These are phyloP conservation scores for Mallotus repandus DNA, from an alignment of 441 rosid genomes.

Conservation along the genomic window DNA sequence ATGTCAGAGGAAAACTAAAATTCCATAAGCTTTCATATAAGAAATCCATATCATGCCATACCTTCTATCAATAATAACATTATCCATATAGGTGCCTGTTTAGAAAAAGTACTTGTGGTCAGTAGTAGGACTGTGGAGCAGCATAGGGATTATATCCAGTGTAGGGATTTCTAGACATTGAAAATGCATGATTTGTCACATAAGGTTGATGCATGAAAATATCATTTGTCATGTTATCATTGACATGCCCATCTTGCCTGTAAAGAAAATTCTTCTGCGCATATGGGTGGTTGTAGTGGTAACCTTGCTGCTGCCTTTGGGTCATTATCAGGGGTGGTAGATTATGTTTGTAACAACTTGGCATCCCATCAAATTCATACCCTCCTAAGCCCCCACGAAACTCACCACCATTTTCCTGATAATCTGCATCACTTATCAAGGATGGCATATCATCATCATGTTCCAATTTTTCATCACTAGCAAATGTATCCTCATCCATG, in stretches of 20 bases:
- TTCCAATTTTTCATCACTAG: not conserved
- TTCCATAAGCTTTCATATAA: not conserved
- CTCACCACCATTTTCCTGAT: slow-evolving; percentile 27
- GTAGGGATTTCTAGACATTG: slow-evolving; percentile 20
- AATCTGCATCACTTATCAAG: slow-evolving; percentile 26
- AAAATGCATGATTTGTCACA: slow-evolving; percentile 27
- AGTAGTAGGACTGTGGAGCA: slow-evolving; percentile 15
- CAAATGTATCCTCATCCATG: slow-evolving; percentile 16
- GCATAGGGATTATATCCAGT: slow-evolving; percentile 21
- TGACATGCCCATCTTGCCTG: slow-evolving; percentile 22
- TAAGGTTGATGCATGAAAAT: slow-evolving; percentile 19
- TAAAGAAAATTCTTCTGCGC: slow-evolving; percentile 29
- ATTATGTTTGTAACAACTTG: slow-evolving; percentile 25
- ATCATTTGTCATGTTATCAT: slow-evolving; percentile 22
- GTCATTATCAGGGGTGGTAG: slow-evolving; percentile 29
- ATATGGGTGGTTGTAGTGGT: slow-evolving; percentile 36
- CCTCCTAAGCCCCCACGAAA: slow-evolving; percentile 14
- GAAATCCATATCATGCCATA: not conserved
- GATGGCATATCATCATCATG: slow-evolving; percentile 18
- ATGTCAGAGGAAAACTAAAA: not conserved
- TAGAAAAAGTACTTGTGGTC: not conserved
- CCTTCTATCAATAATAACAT: not conserved
- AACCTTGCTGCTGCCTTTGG: slow-evolving; percentile 31
- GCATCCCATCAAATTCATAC: slow-evolving; percentile 23
- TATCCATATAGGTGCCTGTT: too few species aligned